phyloP scores from a whole-genome alignment of 23 red algal species.

The Cyanidium caldarium region DNA sequence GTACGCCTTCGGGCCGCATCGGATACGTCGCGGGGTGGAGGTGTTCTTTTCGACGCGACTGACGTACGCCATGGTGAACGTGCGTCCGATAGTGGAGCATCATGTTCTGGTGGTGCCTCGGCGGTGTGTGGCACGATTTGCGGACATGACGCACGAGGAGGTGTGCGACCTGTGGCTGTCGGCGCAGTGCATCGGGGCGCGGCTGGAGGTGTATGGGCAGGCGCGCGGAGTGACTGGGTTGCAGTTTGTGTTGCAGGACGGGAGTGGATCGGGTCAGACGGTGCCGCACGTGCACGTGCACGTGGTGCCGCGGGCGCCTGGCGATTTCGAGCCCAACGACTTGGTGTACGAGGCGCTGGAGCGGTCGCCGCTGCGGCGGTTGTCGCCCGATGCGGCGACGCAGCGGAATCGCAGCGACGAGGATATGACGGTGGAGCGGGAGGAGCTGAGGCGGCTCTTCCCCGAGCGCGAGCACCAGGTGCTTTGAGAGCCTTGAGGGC shows the following conservation, averaged over 20 bases:
- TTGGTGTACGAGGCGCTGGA: constrained; percentile 44
- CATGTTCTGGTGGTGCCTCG: constrained; percentile 50
- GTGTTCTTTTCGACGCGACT: constrained; percentile 49
- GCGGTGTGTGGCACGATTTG: constrained; percentile 27
- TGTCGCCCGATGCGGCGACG: neutral
- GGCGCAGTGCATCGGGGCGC: constrained; percentile 18
- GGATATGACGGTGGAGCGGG: neutral
- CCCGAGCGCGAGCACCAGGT: neutral
- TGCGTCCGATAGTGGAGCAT: constrained; percentile 46
- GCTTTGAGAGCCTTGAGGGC: neutral
- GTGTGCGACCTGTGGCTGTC: constrained; percentile 56
- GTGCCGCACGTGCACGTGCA: constrained; percentile 92
- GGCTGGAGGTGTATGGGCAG: constrained; percentile 15
- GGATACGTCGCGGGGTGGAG: constrained; percentile 2
- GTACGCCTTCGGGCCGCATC: neutral
- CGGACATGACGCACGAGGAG: constrained; percentile 36
- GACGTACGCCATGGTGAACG: constrained; percentile 57
- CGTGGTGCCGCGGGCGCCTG: constrained; percentile 32
- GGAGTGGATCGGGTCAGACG: constrained; percentile 45
- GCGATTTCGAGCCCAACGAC: constrained; percentile 68
- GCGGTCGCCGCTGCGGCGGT: constrained; percentile 1
- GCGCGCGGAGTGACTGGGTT: constrained; percentile 27
- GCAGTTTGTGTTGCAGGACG: constrained; percentile 57
- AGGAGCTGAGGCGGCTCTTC: neutral
- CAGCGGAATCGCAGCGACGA: neutral